Conservation (phyloP, 768 basidiomycete species). For the Boletus pseudo-olivaceus region DNA sequence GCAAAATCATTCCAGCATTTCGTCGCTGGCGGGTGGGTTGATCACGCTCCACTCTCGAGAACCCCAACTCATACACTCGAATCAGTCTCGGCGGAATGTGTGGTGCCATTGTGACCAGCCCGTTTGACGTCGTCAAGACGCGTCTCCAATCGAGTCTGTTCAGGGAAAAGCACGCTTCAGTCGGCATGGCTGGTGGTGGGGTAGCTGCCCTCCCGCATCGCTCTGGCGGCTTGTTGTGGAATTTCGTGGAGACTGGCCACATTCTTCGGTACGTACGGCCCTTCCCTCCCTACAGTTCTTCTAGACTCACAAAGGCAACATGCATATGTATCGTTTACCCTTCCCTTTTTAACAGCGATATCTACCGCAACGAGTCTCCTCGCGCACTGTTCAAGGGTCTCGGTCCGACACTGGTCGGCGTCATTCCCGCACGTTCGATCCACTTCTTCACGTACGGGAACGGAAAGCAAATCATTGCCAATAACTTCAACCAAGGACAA, state of each 20-base stretch:
- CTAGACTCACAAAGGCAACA: neutral
- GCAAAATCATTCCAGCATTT: conserved; percentile 84
- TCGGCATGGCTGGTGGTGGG: conserved; percentile 33
- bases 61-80: conserved; percentile 1
- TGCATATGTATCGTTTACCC: neutral
- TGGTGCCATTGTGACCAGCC: conserved; percentile 93
- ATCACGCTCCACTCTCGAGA: neutral
- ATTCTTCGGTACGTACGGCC: conserved; percentile 64
- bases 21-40: conserved; percentile 78
- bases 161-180: conserved; percentile 38
- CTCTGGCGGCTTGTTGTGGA: conserved; percentile 65
- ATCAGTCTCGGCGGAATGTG: conserved; percentile 93
- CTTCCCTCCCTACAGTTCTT: neutral
- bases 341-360: conserved; percentile 54
- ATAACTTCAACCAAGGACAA: conserved; percentile 65
- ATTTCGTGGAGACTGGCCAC: conserved; percentile 92
- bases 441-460: conserved; percentile 98
- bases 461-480: conserved; percentile 87
- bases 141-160: conserved; percentile 92
- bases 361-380: conserved; percentile 84
- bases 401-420: conserved; percentile 91
- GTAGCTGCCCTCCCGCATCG: conserved; percentile 30
- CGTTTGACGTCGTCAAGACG: conserved; percentile 98
- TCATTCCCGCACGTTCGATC: conserved; percentile 93
- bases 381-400: conserved; percentile 92